These are phyloP conservation scores for Xylaria multiplex DNA, from an alignment of 2,329 filamentous ascomycete genomes.

Conservation along the genomic window DNA sequence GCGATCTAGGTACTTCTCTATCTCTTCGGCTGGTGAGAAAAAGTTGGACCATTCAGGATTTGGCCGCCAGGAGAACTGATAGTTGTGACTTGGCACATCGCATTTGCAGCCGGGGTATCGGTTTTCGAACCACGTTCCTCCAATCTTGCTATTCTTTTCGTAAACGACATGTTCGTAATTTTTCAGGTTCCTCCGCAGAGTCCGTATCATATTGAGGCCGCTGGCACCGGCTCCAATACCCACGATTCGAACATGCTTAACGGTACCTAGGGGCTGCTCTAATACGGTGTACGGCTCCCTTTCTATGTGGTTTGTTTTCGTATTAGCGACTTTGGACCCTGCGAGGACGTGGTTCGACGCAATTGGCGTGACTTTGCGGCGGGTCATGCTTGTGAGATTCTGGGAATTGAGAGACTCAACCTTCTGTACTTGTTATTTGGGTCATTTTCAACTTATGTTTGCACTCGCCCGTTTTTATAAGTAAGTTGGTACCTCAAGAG, in stretches of 20 bases:
- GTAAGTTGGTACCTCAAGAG: constrained; percentile 1
- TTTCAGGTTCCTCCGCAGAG: constrained; percentile 55
- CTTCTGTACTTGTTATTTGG: constrained; percentile 35
- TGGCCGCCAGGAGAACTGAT: constrained; percentile 69
- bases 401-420: constrained; percentile 42
- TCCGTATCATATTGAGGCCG: constrained; percentile 58
- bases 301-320: constrained; percentile 26
- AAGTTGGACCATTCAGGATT: constrained; percentile 69
- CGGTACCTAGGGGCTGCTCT: constrained; percentile 53
- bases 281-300: constrained; percentile 49
- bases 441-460: constrained; percentile 38
- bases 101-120: constrained; percentile 67
- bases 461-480: constrained; percentile 40
- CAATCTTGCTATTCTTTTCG: constrained; percentile 65
- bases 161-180: constrained; percentile 61
- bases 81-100: constrained; percentile 69
- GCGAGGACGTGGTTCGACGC: constrained; percentile 31
- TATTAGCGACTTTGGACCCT: constrained; percentile 39
- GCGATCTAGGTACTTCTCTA: constrained; percentile 62
- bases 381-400: constrained; percentile 44
- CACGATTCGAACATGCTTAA: constrained; percentile 56
- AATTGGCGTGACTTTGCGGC: constrained; percentile 38
- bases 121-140: constrained; percentile 69
- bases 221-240: constrained; percentile 58
- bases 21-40: constrained; percentile 65